phyloP scores from a whole-genome alignment of 2,329 filamentous ascomycete genomes.

The Fusarium continuum region DNA sequence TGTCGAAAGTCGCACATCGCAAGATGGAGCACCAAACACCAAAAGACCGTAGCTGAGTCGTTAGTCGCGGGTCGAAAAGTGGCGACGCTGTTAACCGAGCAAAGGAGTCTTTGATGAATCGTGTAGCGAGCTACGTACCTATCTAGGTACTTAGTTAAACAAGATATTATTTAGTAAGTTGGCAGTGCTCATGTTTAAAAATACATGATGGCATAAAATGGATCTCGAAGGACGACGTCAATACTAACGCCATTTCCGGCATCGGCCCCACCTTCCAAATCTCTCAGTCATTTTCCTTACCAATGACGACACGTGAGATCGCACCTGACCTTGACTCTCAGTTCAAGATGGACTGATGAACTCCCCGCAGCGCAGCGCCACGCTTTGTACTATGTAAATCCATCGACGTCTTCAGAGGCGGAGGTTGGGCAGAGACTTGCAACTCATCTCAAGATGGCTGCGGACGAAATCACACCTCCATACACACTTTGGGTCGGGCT shows the following conservation, averaged over 20 bases:
- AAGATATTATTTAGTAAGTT: conserved; percentile 4
- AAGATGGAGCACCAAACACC: conserved; percentile 15
- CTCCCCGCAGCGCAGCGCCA: conserved; percentile 10
- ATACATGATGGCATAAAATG: conserved; percentile 12
- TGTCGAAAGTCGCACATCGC: conserved; percentile 29
- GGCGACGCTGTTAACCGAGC: neutral
- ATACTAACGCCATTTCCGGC: conserved; percentile 13
- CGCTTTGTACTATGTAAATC: neutral
- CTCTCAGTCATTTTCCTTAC: too few species aligned
- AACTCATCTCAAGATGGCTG: neutral
- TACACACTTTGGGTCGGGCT: conserved; percentile 30
- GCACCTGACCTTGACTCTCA: neutral
- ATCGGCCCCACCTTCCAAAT: neutral
- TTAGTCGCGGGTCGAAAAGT: neutral
- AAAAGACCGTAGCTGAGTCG: neutral
- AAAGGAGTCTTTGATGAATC: conserved; percentile 18
- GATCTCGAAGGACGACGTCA: neutral
- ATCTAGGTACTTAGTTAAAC: neutral
- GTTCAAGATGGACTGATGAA: conserved; percentile 8
- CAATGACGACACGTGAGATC: neutral
- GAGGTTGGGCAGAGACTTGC: neutral
- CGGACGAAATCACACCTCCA: neutral
- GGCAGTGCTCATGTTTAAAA: neutral
- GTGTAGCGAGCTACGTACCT: neutral
- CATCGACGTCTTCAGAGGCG: too few species aligned